Percentiles rank a stretch among this genome's conserved stretches.
Evolutionary conservation across 768 basidiomycete species (phyloP).

Genomic region (Flagelloscypha sp.): DNA sequence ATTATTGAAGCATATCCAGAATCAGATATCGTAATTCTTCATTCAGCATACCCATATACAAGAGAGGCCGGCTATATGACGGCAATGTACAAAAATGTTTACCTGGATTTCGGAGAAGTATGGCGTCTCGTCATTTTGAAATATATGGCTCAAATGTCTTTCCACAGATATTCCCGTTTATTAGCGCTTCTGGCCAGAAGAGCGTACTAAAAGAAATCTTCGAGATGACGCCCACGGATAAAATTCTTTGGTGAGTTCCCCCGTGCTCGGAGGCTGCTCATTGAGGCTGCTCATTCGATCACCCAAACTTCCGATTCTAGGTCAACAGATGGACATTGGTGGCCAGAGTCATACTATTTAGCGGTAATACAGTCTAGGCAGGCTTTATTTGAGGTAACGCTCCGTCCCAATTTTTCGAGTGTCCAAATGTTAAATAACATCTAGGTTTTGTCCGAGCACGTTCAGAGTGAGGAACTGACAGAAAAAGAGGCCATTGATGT

Average conservation of each 20-base stretch:
- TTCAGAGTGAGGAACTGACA: slow-evolving; percentile 41
- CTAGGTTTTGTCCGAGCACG: slow-evolving; percentile 50
- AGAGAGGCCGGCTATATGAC: slow-evolving; percentile 74
- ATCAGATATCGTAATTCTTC: slow-evolving; percentile 59
- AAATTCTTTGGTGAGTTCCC: slow-evolving; percentile 82
- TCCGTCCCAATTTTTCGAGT: not conserved
- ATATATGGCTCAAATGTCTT: not conserved
- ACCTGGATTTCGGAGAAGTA: slow-evolving; percentile 71
- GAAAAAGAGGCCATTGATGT: slow-evolving; percentile 47
- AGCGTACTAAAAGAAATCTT: slow-evolving; percentile 52
- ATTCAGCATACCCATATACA: slow-evolving; percentile 72
- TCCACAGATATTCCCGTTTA: slow-evolving; percentile 51
- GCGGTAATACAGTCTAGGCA: slow-evolving; percentile 56
- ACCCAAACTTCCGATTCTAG: no score
- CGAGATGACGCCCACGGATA: slow-evolving; percentile 68
- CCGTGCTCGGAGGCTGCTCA: no score
- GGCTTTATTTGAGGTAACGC: slow-evolving; percentile 46
- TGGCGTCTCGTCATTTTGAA: slow-evolving; percentile 1
- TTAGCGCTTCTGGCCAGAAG: slow-evolving; percentile 58
- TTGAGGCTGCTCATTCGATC: no score
- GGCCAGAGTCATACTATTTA: slow-evolving; percentile 73
- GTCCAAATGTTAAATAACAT: not conserved
- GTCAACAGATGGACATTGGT: slow-evolving; percentile 59
- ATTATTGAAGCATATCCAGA: slow-evolving; percentile 56
- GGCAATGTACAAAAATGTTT: slow-evolving; percentile 65